phyloP scores from a whole-genome alignment of 2,329 filamentous ascomycete species.

The Lasiodiplodia gonubiensis region DNA sequence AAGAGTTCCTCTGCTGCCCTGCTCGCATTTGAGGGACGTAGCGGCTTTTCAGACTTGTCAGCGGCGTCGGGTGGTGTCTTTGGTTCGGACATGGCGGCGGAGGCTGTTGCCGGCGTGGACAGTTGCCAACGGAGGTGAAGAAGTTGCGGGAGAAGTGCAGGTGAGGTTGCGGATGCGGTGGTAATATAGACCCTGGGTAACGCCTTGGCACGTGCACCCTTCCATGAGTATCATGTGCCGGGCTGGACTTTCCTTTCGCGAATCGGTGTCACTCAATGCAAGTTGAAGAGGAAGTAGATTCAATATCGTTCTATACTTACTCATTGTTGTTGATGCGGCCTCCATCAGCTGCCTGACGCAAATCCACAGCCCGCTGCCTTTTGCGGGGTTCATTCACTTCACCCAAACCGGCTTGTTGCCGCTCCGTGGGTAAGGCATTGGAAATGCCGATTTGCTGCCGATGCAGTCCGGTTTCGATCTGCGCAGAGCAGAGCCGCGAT shows the following conservation, averaged over 20 bases:
- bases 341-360: too few relatives aligned
- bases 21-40: accelerated
- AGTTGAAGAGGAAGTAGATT: too few relatives aligned
- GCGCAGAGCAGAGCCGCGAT: too few relatives aligned
- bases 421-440: too few relatives aligned
- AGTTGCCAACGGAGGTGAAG: not conserved
- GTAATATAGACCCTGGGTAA: too few relatives aligned
- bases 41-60: not conserved
- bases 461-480: too few relatives aligned
- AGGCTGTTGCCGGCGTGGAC: not conserved
- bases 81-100: not conserved
- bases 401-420: too few relatives aligned
- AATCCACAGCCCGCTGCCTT: too few relatives aligned
- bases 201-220: not conserved
- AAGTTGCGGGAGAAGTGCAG: not conserved
- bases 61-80: not conserved
- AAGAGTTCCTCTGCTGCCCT: not conserved
- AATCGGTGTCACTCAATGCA: not conserved
- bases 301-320: too few relatives aligned
- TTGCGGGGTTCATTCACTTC: too few relatives aligned
- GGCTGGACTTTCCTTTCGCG: not conserved
- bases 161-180: not conserved
- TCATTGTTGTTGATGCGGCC: too few relatives aligned
- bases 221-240: not conserved
- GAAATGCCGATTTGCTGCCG: too few relatives aligned